Evolutionary conservation across 345 rosid species (phyloP).

Genomic region (Salix dunnii): DNA sequence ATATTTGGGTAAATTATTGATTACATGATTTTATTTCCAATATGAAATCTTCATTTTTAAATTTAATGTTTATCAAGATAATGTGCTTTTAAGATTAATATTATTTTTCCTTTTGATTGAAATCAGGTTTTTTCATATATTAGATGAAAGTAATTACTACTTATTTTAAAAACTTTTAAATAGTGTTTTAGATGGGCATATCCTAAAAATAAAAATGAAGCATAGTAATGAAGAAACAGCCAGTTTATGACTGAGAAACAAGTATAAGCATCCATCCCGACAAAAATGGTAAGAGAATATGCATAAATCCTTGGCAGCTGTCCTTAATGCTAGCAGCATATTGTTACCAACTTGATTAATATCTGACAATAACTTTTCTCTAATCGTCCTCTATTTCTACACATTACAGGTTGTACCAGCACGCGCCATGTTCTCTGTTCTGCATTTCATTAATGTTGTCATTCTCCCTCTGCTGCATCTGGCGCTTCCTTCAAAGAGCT

Average conservation of each 20-base stretch:
- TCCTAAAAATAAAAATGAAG: neutral
- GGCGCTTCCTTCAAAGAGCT: slow-evolving; percentile 11
- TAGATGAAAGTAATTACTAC: no score
- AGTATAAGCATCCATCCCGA: neutral
- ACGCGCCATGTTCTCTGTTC: neutral
- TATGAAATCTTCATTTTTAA: no score
- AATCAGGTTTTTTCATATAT: no score
- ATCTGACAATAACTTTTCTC: neutral
- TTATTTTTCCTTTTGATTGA: no score
- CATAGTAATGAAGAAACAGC: neutral
- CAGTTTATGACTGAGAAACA: neutral
- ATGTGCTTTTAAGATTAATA: no score
- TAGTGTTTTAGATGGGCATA: no score
- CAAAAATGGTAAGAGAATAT: neutral
- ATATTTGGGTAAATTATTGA: no score
- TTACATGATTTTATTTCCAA: no score
- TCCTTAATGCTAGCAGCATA: neutral
- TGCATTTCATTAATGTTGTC: neutral
- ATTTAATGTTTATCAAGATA: no score
- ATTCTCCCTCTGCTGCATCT: slow-evolving; percentile 12
- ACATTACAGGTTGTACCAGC: neutral
- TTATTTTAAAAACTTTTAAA: no score
- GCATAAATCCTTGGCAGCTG: neutral
- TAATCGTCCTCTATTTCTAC: neutral
- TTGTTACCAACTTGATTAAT: neutral